Base-by-base conservation (phyloP, 2,329 filamentous ascomycete species). In the Pezicula neosporulosa region DNA sequence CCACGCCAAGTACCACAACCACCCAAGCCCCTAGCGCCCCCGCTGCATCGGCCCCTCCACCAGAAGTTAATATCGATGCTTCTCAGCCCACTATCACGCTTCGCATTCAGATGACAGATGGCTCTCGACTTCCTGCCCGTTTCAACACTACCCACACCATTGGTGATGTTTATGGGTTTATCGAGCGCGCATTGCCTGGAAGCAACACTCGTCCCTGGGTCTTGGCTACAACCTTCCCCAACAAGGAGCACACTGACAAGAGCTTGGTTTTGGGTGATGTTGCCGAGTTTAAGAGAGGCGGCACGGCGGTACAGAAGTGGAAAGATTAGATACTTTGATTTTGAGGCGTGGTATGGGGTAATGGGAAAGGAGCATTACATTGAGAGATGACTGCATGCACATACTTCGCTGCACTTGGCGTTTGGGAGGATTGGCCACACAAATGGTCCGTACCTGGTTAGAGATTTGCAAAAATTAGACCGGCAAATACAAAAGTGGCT, bases 141-240 rank as follows among this genome's bases (percentile, higher is more conserved):
- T 95, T 95, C 72, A 94, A 94, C 72, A 85, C 86, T 0, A 85
- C 80, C 0, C 85, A 90, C 60, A 94, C 89, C 0, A 72, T 95
- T 44, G 86, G 83, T 15, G 86, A 93, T 58, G 78, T 95, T 8
- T 93, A 94, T 68, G 74, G 77, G 8, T 93, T 93, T 61, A 82
- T 93, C 54, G 73, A 81, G 52, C 76, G 78, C n/a, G 79, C 87
- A 0, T 85, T 80, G 24, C 67, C 83, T 0, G 77, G 77, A 6
- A 78, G 80, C 46, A 72, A 73, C 28, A 65, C 70, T 37, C 78
- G 89, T n/a, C 61, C 77, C 4, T 94, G 87, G 77, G 86, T 89
- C 3, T 73, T 95, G 41, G 87, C 86, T 57, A 94, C 89, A 0
- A 93, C 89, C 0, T 94, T 94, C 68, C 89, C 89, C 4, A 90